phyloP scores from a whole-genome alignment of 2,329 filamentous ascomycete genomes.

The Hawksworthiomyces lignivorus region DNA sequence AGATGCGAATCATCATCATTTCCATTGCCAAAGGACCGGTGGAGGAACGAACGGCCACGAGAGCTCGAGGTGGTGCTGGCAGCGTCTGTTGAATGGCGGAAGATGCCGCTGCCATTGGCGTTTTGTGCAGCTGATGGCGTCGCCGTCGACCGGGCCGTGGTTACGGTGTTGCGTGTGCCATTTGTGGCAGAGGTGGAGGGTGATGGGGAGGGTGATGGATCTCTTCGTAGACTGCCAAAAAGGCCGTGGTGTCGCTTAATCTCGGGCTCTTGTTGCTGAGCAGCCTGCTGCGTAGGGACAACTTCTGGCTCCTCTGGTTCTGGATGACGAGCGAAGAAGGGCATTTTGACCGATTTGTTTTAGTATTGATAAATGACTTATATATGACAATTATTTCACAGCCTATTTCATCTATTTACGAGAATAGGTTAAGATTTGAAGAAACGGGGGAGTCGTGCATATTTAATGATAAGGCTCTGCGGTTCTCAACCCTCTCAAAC shows the following conservation, averaged over 20 bases:
- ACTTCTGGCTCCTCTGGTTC: constrained; percentile 24
- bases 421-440: background rate
- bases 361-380: no score
- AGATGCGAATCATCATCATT: constrained; percentile 32
- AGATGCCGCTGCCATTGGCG: constrained; percentile 9
- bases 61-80: no score
- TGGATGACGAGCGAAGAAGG: constrained; percentile 25
- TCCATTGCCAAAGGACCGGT: constrained; percentile 36
- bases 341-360: constrained; percentile 19
- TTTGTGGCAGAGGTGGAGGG: constrained; percentile 19
- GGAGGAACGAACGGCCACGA: constrained; percentile 30
- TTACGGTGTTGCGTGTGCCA: constrained; percentile 11
- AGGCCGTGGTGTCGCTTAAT: constrained; percentile 27
- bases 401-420: no score
- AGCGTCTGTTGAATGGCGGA: no score
- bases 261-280: constrained; percentile 14
- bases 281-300: constrained; percentile 18
- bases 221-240: constrained; percentile 25
- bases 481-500: no score
- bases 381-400: no score
- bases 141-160: constrained; percentile 11
- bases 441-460: no score
- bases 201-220: constrained; percentile 21
- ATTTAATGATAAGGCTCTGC: no score
- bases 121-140: no score